Base-by-base conservation (phyloP, 352 stramenopile species). In the Phytophthora aleatoria region DNA sequence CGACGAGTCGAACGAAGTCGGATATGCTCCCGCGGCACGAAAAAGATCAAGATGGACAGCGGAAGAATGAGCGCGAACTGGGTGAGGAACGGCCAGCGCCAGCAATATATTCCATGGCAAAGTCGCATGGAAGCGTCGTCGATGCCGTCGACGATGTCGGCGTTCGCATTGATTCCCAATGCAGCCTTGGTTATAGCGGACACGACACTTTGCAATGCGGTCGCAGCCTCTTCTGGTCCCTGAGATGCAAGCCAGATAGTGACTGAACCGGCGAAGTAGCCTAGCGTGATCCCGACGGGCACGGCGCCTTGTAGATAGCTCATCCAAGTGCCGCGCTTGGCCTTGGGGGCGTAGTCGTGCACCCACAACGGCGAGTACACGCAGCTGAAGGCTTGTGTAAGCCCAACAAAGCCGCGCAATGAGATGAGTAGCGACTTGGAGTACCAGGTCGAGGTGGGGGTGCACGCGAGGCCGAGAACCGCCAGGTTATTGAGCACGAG, bases 311-410 rank as follows among this genome's bases (percentile, higher is more conserved):
- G 88, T 10, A 96, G 60, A 60, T 86, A 95, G 61, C 88, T 95
- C 86, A 96, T 95, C 88, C 88, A 96, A 20, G 65, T 79, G 33
- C 75, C 85, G 31, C 75, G 76, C 50, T 92, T 83, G 13, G 71
- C 73, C 35, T 71, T 79, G 6, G 88, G 86, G 15, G 88, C 86
- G 72, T 93, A 94, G 58, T 95, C 88, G 69, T 96, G 85, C 43
- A 94, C 87, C 88, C 88, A 96, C 1, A 96, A 67, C 48, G 88
- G 88, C 49, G 87, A 83, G 67, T 93, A 96, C 35, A 96, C 87
- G 57, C 83, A 93, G 63, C 90, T 82, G 45, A 95, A 92, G 16
- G 86, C 82, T 61, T 96, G 88, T 30, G 83, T 90, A 31, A 91
- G 69, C 12, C 88, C 88, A 16, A 96, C 87, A 24, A 89, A 69